Percentiles rank a stretch among this genome's conserved stretches.
Evolutionary conservation across 164 flowering plant genomes (phyloP).

Genomic region (Nymphaea thermarum): DNA sequence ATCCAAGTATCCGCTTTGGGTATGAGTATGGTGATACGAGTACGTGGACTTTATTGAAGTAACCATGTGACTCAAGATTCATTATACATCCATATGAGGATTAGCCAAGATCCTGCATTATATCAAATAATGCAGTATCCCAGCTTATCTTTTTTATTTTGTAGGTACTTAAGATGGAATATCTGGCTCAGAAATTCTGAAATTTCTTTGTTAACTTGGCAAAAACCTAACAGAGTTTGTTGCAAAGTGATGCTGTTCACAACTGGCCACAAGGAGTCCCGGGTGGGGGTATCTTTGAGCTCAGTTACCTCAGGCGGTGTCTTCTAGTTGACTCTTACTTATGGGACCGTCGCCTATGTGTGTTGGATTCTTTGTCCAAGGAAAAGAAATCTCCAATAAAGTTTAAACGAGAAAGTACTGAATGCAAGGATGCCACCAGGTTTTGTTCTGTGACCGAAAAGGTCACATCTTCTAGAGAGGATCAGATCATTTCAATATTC

Average conservation of each 20-base stretch:
- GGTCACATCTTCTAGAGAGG: not conserved
- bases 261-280: constrained; percentile 12
- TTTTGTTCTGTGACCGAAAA: no score
- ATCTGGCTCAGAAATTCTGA: not conserved
- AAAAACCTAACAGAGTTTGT: constrained; percentile 30
- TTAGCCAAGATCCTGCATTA: not conserved
- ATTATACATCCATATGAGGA: not conserved
- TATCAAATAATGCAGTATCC: not conserved
- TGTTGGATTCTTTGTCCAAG: constrained; percentile 45
- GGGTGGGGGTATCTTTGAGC: constrained; percentile 52
- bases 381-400: constrained; percentile 11
- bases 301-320: constrained; percentile 57
- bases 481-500: not conserved
- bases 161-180: not conserved
- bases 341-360: constrained; percentile 67
- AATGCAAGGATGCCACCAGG: not conserved
- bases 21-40: not conserved
- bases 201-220: not conserved
- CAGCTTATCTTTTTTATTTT: not conserved
- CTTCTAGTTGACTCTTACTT: constrained; percentile 54
- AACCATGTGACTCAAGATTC: not conserved
- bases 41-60: not conserved
- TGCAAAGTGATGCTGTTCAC: constrained; percentile 27
- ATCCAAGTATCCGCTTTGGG: no score
- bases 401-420: not conserved